Conservation (phyloP, 2,329 filamentous ascomycete species). For the Talaromyces sp. region DNA sequence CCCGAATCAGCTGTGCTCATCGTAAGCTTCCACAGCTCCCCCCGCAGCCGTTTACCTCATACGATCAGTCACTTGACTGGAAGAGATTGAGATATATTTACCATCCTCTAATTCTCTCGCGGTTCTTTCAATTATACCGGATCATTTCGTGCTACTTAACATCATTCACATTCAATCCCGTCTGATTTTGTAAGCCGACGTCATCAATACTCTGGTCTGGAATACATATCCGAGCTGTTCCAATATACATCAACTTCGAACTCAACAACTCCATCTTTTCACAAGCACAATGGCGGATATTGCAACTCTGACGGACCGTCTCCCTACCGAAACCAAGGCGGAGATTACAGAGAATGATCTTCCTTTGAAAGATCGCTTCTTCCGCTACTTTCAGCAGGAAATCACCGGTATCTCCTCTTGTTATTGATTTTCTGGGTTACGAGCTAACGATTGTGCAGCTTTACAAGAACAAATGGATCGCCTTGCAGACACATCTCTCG, state of each 20-base stretch:
- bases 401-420: slow-evolving; percentile 57
- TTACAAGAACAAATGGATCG: slow-evolving; percentile 72
- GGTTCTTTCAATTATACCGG: not conserved
- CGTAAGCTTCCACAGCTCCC: not conserved
- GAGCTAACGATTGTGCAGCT: slow-evolving; percentile 45
- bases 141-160: not conserved
- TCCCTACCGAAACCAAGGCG: slow-evolving; percentile 34
- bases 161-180: not conserved
- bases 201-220: slow-evolving; percentile 20
- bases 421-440: not conserved
- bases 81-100: not conserved
- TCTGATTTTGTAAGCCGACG: slow-evolving; percentile 13
- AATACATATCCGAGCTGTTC: not conserved
- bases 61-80: slow-evolving; percentile 6
- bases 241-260: not conserved
- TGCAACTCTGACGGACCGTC: slow-evolving; percentile 27
- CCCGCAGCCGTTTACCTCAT: slow-evolving; percentile 4
- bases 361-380: slow-evolving; percentile 72
- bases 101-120: not conserved
- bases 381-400: slow-evolving; percentile 75
- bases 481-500: slow-evolving; percentile 59
- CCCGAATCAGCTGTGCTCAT: not conserved
- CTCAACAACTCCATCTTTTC: not conserved
- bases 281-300: slow-evolving; percentile 31
- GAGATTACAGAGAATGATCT: slow-evolving; percentile 36